A percentile compares a stretch with the other conserved stretches of the same genome.
Evolutionary conservation across 2,329 filamentous ascomycete species (phyloP).

Genomic region (Microdochium trichocladiopsis): DNA sequence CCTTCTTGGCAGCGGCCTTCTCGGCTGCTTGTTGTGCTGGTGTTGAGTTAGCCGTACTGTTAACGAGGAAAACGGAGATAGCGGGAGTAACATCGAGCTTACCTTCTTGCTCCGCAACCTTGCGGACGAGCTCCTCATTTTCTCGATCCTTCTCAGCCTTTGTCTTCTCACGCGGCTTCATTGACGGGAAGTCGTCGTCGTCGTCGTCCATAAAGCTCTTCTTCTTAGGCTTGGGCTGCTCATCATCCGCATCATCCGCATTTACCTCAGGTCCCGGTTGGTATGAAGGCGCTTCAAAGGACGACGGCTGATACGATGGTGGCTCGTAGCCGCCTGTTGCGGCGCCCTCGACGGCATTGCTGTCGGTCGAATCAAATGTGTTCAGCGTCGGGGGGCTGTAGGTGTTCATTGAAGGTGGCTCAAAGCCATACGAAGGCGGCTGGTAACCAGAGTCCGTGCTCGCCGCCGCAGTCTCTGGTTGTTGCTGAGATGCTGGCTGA

Average conservation of each 20-base stretch:
- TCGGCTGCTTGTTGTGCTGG: slow-evolving; percentile 55
- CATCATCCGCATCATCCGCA: slow-evolving; percentile 33
- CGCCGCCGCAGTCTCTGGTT: slow-evolving; percentile 5
- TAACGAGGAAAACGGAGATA: too few relatives aligned
- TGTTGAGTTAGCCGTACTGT: slow-evolving; percentile 4
- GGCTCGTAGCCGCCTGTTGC: slow-evolving; percentile 48
- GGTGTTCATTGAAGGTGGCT: slow-evolving; percentile 33
- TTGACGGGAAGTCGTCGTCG: slow-evolving; percentile 57
- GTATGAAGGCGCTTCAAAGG: slow-evolving; percentile 51
- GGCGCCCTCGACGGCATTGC: slow-evolving; percentile 16
- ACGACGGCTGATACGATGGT: slow-evolving; percentile 53
- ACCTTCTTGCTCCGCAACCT: slow-evolving; percentile 72
- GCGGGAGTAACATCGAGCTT: slow-evolving; percentile 21
- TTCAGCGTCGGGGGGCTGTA: slow-evolving; percentile 19
- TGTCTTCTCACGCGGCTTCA: slow-evolving; percentile 46
- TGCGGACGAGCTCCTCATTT: slow-evolving; percentile 79
- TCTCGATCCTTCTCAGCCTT: slow-evolving; percentile 67
- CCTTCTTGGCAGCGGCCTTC: slow-evolving; percentile 45
- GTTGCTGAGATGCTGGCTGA: slow-evolving; percentile 3
- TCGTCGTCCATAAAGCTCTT: slow-evolving; percentile 79
- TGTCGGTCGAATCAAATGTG: background rate
- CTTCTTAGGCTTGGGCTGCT: slow-evolving; percentile 58
- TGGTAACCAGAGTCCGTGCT: slow-evolving; percentile 28
- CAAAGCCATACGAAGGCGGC: slow-evolving; percentile 42
- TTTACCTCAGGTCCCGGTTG: slow-evolving; percentile 43